Percentiles rank a stretch among this genome's conserved stretches.
phyloP scores from a whole-genome alignment of 768 basidiomycete genomes.

The Naganishia kalamii region DNA sequence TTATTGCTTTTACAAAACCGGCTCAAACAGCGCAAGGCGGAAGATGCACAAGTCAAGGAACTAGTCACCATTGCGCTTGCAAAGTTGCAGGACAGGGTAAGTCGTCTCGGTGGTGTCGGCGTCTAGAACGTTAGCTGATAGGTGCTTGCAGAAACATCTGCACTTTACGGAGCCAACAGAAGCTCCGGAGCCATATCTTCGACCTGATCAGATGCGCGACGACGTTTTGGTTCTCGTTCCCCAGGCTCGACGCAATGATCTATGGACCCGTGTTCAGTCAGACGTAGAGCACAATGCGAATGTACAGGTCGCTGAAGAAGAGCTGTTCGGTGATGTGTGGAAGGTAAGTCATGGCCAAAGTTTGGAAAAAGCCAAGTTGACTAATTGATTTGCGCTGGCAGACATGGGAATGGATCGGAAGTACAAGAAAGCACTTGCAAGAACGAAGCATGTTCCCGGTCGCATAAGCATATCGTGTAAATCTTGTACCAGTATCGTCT shows the following conservation, averaged over 20 bases:
- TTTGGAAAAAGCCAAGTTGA: no score
- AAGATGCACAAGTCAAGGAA: slow-evolving; percentile 43
- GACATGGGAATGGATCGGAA: slow-evolving; percentile 45
- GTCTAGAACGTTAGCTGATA: slow-evolving; percentile 1
- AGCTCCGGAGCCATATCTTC: slow-evolving; percentile 40
- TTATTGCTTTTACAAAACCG: slow-evolving; percentile 24
- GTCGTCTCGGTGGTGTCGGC: slow-evolving; percentile 1
- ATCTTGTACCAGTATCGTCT: neutral
- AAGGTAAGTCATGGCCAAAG: slow-evolving; percentile 12
- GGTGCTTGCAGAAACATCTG: slow-evolving; percentile 32
- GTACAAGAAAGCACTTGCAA: slow-evolving; percentile 26
- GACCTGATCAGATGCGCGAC: slow-evolving; percentile 44
- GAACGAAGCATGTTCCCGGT: slow-evolving; percentile 14
- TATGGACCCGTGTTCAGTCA: slow-evolving; percentile 37
- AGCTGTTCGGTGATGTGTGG: slow-evolving; percentile 42
- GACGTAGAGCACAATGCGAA: slow-evolving; percentile 43
- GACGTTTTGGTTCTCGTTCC: slow-evolving; percentile 38
- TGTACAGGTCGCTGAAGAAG: slow-evolving; percentile 38
- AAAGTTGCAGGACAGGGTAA: slow-evolving; percentile 42
- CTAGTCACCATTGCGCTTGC: slow-evolving; percentile 40
- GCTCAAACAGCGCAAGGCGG: slow-evolving; percentile 29
- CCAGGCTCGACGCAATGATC: slow-evolving; percentile 28
- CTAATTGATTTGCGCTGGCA: neutral
- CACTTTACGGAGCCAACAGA: slow-evolving; percentile 43
- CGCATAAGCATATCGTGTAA: neutral